Conservation (phyloP, 768 basidiomycete species). For the Trametes meyenii region DNA sequence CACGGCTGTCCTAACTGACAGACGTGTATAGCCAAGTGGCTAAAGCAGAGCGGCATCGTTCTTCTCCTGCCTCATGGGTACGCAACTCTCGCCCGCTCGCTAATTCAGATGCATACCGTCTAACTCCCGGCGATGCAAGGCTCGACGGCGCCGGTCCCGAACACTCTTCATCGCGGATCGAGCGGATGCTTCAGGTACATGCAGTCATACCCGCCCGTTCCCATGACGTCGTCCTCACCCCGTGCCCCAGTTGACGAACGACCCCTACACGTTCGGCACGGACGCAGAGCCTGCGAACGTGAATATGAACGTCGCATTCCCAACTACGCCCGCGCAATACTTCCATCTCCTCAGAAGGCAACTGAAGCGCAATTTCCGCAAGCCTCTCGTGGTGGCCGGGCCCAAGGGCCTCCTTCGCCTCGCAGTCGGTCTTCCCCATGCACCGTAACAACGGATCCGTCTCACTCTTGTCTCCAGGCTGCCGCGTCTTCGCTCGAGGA, state of each 20-base stretch:
- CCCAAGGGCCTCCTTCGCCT: conserved; percentile 84
- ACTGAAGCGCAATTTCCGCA: conserved; percentile 81
- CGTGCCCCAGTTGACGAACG: conserved; percentile 71
- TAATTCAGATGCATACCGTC: background rate
- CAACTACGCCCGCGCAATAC: conserved; percentile 89
- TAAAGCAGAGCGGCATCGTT: conserved; percentile 87
- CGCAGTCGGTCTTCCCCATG: conserved; percentile 50
- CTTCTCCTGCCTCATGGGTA: conserved; percentile 84
- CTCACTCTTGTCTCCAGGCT: conserved; percentile 47
- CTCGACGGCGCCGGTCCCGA: conserved; percentile 93
- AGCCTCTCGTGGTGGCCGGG: conserved; percentile 81
- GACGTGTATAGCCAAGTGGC: conserved; percentile 76
- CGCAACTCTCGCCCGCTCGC: conserved; percentile 11
- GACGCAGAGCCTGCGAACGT: conserved; percentile 48
- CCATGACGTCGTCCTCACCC: background rate
- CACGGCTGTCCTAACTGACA: conserved; percentile 4
- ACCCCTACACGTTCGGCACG: conserved; percentile 48
- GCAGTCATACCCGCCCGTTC: background rate
- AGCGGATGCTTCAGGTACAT: conserved; percentile 85
- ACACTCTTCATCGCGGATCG: conserved; percentile 86
- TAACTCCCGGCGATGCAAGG: conserved; percentile 15
- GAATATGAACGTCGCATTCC: conserved; percentile 85
- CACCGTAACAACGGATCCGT: background rate
- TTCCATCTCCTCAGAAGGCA: conserved; percentile 93
- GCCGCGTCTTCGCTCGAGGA: conserved; percentile 71